These are phyloP conservation scores for Pyricularia pennisetigena DNA, from an alignment of 2,329 filamentous ascomycete species.

Conservation along the genomic window DNA sequence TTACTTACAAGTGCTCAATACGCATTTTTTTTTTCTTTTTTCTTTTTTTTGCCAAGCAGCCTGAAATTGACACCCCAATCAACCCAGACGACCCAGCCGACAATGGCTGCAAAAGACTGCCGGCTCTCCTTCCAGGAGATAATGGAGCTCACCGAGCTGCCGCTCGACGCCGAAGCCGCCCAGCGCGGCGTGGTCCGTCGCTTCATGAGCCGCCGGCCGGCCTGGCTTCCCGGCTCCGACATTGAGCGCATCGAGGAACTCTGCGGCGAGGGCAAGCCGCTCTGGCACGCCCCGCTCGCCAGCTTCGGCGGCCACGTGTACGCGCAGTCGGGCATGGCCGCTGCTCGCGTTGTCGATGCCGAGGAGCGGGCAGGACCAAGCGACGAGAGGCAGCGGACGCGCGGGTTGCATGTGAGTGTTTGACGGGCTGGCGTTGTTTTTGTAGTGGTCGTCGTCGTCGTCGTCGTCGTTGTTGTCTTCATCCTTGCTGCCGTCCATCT, in stretches of 20 bases:
- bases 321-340: slow-evolving; percentile 28
- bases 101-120: slow-evolving; percentile 2
- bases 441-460: background rate
- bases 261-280: slow-evolving; percentile 4
- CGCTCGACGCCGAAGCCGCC: slow-evolving; percentile 9
- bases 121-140: slow-evolving; percentile 25
- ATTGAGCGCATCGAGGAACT: slow-evolving; percentile 9
- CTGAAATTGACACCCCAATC: background rate
- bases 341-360: slow-evolving; percentile 21
- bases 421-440: background rate
- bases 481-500: background rate
- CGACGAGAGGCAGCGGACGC: slow-evolving; percentile 7
- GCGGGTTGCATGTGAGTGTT: slow-evolving; percentile 30
- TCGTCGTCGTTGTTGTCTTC: background rate
- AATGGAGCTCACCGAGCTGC: slow-evolving; percentile 21
- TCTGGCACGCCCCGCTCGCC: slow-evolving; percentile 9
- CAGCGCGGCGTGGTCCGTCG: slow-evolving; percentile 13
- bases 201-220: slow-evolving; percentile 24
- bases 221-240: slow-evolving; percentile 22
- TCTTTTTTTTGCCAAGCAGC: background rate
- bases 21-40: no score
- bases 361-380: slow-evolving; percentile 13
- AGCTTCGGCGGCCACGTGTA: slow-evolving; percentile 36
- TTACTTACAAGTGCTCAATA: no score
- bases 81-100: background rate